Evolutionary conservation across 2,329 filamentous ascomycete species (phyloP).

Genomic region (Bipolaris bicolor): DNA sequence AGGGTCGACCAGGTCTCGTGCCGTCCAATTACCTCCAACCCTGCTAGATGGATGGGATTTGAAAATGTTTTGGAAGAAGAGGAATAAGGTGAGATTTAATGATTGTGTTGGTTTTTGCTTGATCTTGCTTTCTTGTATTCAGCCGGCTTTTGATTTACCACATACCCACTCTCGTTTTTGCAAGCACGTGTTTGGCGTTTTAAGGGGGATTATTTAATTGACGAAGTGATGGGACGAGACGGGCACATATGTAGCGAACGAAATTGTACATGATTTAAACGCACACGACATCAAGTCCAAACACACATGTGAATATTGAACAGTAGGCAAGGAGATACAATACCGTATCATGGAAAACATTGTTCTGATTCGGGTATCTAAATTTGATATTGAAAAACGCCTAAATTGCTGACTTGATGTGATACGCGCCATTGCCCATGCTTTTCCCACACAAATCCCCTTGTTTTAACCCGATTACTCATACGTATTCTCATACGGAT

Average conservation of each 20-base stretch:
- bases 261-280: constrained; percentile 2
- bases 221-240: neutral
- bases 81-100: neutral
- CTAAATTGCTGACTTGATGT: constrained; percentile 6
- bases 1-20: constrained; percentile 63
- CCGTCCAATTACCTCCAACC: constrained; percentile 71
- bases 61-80: neutral
- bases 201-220: neutral
- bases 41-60: constrained; percentile 46
- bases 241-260: neutral
- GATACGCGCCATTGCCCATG: neutral
- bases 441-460: constrained; percentile 3
- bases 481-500: constrained; percentile 46
- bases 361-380: constrained; percentile 26
- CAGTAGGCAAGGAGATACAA: neutral
- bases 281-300: neutral
- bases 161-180: constrained; percentile 11
- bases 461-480: constrained; percentile 20
- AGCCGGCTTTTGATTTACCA: neutral
- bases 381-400: constrained; percentile 20
- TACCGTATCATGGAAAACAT: neutral
- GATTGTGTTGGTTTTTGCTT: neutral
- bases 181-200: constrained; percentile 1
- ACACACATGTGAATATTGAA: neutral
- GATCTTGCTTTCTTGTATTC: neutral